Base-by-base conservation (phyloP, 2,329 filamentous ascomycete species). In the Apiospora sp. region DNA sequence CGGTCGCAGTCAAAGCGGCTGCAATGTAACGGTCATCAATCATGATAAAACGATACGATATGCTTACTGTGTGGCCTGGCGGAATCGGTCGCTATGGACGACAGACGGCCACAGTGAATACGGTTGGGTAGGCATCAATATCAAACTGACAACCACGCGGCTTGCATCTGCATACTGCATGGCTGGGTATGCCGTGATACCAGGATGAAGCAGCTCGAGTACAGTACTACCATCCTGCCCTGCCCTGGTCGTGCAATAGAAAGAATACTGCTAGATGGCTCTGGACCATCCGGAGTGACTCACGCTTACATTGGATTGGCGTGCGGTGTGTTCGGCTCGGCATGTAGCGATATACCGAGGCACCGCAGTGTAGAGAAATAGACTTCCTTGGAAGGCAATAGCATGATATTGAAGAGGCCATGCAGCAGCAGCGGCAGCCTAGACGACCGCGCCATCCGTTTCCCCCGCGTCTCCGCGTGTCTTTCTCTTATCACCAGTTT, bases 21-120 rank as follows among this genome's bases (percentile, higher is more conserved):
- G 58, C 58, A n/a, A 64, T 64, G 58, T 64, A 64, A 64, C 58
- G 58, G 58, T 41, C 58, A 22, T 24, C 58, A 37, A 64, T 64
- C 34, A 41, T 4, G 19, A 64, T 41, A 41, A 49, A 49, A n/a
- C n/a, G 8, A 64, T 41, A 41, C 34, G 58, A 22, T 14, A 41
- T 61, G 54, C 30, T 61, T n/a, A 37, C 54, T 37, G 30, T n/a
- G 54, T 30, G 54, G 30, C 6, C 19, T 4, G 30, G 30, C 54
- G 22, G 58, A n/a, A 61, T 61, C n/a, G 34, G 58, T 64, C 58
- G 10, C 58, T 34, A 13, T 41, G 12, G 58, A 64, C 58, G 34
- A 64, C 58, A 34, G 58, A 46, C 44, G 44, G 44, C 22, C 12
- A 61, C 30, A 19, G 13, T 34, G 34, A 14, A 27, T 19, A 34